Base-by-base conservation (phyloP, 1,139 yeast species). In the Hanseniaspora gamundiae region DNA sequence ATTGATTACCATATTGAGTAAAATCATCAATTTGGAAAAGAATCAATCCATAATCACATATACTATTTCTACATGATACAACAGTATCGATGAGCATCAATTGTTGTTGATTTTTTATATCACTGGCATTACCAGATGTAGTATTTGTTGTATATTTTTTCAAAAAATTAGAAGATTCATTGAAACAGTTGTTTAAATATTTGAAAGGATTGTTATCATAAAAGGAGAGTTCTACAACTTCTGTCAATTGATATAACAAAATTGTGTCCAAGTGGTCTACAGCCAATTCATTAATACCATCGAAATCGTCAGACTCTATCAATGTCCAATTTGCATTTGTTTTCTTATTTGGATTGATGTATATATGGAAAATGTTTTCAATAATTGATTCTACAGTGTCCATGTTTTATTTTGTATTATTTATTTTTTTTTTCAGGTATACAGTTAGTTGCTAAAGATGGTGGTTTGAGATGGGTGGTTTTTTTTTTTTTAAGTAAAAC, bases 1-100 rank as follows among this genome's bases (percentile, higher is more conserved):
- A 33, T 33, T 33, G 36, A 17, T 14, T n/a, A 14, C 46, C 46
- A 22, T 44, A 42, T 6, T 33, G 38, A 20, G 46, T 41, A 41
- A 61, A 61, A 26, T 57, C 60, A 39, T 59, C 60, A 9, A 79
- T 73, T 57, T 79, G 86, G 55, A 84, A 77, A 31, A 81, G 64
- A 31, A 84, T 78, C 30, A 79, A 68, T 0, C 86, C 86, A 60
- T 80, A 85, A 20, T 83, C 78, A 14, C 81, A 67, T 13, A 78
- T 44, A 2, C 27, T 21, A 11, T 36, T 35, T 41, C 41, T 22
- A 21, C 24, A 16, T n/a, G 24, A 13, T 6, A 4, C n/a, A 19
- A 33, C n/a, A 13, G 3, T 17, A 19, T 33, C 36, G 5, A 21
- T 22, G 3, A 22, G 3, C 3, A 8, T 6, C 2, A 17, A 10